phyloP scores from a whole-genome alignment of 2,329 filamentous ascomycete genomes.

The Penicillium expansum region DNA sequence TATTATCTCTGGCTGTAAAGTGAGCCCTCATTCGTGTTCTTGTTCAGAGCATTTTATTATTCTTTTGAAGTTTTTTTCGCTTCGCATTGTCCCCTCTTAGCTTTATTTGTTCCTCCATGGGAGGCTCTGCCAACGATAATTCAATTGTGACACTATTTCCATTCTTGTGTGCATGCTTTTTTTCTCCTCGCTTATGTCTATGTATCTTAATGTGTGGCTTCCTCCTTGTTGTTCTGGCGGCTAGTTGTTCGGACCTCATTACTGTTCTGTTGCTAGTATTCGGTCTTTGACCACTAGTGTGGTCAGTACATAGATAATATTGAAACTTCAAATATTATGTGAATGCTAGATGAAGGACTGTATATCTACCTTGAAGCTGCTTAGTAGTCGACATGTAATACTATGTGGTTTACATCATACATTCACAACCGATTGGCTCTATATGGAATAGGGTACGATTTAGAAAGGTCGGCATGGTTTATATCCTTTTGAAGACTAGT shows the following conservation, averaged over 20 bases:
- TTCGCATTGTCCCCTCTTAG: constrained; percentile 10
- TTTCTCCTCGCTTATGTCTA: not conserved
- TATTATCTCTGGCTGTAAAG: constrained; percentile 30
- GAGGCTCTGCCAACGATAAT: constrained; percentile 20
- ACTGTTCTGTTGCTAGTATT: constrained; percentile 1
- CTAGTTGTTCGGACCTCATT: not conserved
- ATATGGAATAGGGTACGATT: too few relatives aligned
- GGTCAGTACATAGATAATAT: constrained; percentile 1
- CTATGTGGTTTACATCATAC: not conserved
- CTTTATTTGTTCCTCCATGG: constrained; percentile 18
- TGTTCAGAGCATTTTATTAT: constrained; percentile 19
- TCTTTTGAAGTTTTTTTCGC: not conserved
- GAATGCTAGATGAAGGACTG: too few relatives aligned
- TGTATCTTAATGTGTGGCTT: constrained; percentile 4
- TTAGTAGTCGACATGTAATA: not conserved
- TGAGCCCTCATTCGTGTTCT: constrained; percentile 18
- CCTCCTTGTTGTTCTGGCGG: not conserved
- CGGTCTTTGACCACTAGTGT: not conserved
- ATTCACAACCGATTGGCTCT: too few relatives aligned
- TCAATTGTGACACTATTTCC: constrained; percentile 17
- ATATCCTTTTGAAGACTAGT: too few relatives aligned
- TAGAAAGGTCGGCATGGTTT: too few relatives aligned
- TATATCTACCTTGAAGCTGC: not conserved
- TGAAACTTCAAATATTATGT: not conserved
- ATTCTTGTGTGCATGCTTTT: constrained; percentile 4